Base-by-base conservation (phyloP, 2,329 filamentous ascomycete species). In the Sporothrix pallida region DNA sequence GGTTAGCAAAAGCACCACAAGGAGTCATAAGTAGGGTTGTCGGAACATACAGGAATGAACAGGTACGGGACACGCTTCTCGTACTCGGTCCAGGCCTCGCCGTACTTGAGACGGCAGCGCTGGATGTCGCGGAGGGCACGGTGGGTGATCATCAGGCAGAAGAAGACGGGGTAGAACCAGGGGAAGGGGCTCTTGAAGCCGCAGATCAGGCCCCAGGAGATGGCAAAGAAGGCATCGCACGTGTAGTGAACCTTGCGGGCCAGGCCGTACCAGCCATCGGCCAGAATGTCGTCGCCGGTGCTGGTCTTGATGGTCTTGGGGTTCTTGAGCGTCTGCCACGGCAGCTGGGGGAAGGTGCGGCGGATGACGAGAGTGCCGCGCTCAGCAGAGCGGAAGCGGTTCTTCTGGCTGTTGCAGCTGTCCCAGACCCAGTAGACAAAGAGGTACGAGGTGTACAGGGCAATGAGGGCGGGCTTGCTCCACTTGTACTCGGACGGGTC, bases 151-250 rank as follows among this genome's bases (percentile, higher is more conserved):
- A 96, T 96, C 77, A 84, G 84, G 50, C 85, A 85, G 81, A 97
- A 97, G 86, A 97, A 97, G 63, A 93, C 81, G 0, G 93, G 92
- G 79, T 97, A 96, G 82, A 97, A 97, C 93, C 93, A 97, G 0
- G 94, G 94, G 83, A 97, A 95, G 0, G 93, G 93, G 78, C 91
- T 93, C 78, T 76, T 73, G 83, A 95, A 95, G 12, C 93, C 93
- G 2, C 92, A 94, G 77, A 95, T 91, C n/a, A 95, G 82, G 31
- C 90, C 93, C 93, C 93, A 96, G 75, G 86, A 88, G 72, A 93
- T 80, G 7, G 93, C 91, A 79, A 95, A 95, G 84, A 88, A 95
- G 5, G 92, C 82, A 81, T 96, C 93, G 80, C 92, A 94, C 0
- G 91, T 90, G 82, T 96, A 96, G 82, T 95, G 92, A 70, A 93